Conservation (phyloP, 306 rosid genomes). For the Pterocarpus macrocarpus region DNA sequence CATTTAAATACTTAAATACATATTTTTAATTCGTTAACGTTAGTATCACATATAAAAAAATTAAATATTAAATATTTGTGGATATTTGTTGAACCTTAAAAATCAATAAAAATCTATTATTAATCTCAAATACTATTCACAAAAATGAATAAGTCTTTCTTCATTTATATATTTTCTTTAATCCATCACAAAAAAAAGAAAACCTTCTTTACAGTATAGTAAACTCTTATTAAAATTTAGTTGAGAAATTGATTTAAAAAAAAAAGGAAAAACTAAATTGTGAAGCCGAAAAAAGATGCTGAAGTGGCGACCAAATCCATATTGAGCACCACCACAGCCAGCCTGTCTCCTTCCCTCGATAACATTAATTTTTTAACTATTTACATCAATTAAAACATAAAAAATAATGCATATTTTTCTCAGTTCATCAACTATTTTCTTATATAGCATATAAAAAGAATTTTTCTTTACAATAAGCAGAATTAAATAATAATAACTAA, state of each 20-base stretch:
- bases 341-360: slow-evolving; percentile 25
- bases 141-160: too few relatives aligned
- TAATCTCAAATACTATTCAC: not conserved
- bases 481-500: slow-evolving; percentile 5
- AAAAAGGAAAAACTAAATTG: not conserved
- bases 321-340: not conserved
- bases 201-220: too few relatives aligned
- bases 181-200: too few relatives aligned
- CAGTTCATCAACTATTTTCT: not conserved
- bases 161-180: too few relatives aligned
- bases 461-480: not conserved
- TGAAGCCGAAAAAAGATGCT: slow-evolving; percentile 13
- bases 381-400: not conserved
- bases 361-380: not conserved
- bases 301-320: slow-evolving; percentile 39
- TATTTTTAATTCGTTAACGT: too few relatives aligned
- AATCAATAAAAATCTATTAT: too few relatives aligned
- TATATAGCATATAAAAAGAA: too few relatives aligned
- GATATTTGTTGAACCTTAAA: too few relatives aligned
- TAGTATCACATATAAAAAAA: too few relatives aligned
- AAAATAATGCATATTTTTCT: slow-evolving; percentile 5
- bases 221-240: not conserved
- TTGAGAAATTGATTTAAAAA: not conserved
- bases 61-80: too few relatives aligned
- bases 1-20: too few relatives aligned